phyloP scores from a whole-genome alignment of 352 stramenopile genomes.

The Phytophthora fragariaefolia region DNA sequence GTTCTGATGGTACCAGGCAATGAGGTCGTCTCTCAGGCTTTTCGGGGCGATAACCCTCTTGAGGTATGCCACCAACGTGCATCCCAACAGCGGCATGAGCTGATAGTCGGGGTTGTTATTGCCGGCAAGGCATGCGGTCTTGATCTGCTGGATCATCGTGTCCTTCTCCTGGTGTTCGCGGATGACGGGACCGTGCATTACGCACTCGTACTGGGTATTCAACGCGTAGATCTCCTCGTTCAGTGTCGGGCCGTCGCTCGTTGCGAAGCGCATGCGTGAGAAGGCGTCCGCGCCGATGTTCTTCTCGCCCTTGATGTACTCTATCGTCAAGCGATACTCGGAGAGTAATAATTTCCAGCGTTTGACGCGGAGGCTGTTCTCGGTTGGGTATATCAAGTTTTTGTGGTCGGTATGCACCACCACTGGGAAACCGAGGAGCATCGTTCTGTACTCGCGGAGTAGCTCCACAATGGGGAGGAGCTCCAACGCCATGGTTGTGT shows the following conservation, averaged over 20 bases:
- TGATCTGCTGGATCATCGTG: background rate
- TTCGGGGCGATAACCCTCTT: no score
- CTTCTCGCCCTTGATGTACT: background rate
- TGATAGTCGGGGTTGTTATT: conserved; percentile 1
- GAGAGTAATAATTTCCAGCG: conserved; percentile 8
- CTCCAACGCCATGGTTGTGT: no score
- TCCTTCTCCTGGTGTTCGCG: conserved; percentile 1
- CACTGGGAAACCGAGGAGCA: no score
- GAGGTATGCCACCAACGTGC: no score
- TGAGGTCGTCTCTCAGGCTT: no score
- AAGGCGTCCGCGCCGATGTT: background rate
- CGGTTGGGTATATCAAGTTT: no score
- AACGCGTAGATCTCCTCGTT: background rate
- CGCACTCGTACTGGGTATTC: background rate
- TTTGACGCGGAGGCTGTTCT: conserved; percentile 1
- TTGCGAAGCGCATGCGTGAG: background rate
- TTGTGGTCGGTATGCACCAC: no score
- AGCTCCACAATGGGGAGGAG: no score
- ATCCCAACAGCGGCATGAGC: background rate
- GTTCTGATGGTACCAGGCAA: no score
- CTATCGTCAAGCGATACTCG: conserved; percentile 5
- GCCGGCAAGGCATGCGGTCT: background rate
- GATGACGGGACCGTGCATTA: background rate
- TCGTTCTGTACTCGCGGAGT: no score
- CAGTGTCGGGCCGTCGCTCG: background rate